phyloP scores from a whole-genome alignment of 345 rosid genomes.

The Ceriops zippeliana region DNA sequence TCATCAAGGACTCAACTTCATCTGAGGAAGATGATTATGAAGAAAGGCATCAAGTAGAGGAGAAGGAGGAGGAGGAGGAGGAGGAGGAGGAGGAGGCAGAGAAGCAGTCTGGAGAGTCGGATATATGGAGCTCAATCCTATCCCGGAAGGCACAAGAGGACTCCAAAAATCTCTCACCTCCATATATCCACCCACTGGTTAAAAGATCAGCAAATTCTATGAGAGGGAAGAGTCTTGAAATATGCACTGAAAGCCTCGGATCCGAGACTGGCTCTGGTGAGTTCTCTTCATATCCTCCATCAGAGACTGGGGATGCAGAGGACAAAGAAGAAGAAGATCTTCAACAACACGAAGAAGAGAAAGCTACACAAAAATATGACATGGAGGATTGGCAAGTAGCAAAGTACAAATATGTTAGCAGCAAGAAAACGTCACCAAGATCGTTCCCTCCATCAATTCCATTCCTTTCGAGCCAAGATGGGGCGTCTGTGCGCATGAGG shows the following conservation, averaged over 20 bases:
- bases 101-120: slow-evolving; percentile 35
- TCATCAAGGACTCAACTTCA: slow-evolving; percentile 26
- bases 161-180: slow-evolving; percentile 36
- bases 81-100: slow-evolving; percentile 22
- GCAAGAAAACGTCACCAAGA: slow-evolving; percentile 30
- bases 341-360: slow-evolving; percentile 12
- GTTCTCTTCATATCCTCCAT: slow-evolving; percentile 58
- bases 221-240: slow-evolving; percentile 68
- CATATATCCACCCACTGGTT: slow-evolving; percentile 72
- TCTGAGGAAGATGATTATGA: slow-evolving; percentile 24
- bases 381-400: slow-evolving; percentile 21
- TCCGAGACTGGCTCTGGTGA: slow-evolving; percentile 93
- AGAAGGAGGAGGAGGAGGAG: slow-evolving; percentile 33
- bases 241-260: slow-evolving; percentile 99
- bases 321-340: slow-evolving; percentile 35
- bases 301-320: slow-evolving; percentile 48
- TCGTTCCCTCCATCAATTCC: slow-evolving; percentile 82
- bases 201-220: slow-evolving; percentile 59
- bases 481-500: slow-evolving; percentile 57
- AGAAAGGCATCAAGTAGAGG: slow-evolving; percentile 28
- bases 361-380: slow-evolving; percentile 12
- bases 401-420: slow-evolving; percentile 12
- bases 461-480: slow-evolving; percentile 51
- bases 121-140: slow-evolving; percentile 61
- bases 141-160: slow-evolving; percentile 43